These are phyloP conservation scores for Globisporangium apiculatum DNA, from an alignment of 352 stramenopile species.

Conservation along the genomic window DNA sequence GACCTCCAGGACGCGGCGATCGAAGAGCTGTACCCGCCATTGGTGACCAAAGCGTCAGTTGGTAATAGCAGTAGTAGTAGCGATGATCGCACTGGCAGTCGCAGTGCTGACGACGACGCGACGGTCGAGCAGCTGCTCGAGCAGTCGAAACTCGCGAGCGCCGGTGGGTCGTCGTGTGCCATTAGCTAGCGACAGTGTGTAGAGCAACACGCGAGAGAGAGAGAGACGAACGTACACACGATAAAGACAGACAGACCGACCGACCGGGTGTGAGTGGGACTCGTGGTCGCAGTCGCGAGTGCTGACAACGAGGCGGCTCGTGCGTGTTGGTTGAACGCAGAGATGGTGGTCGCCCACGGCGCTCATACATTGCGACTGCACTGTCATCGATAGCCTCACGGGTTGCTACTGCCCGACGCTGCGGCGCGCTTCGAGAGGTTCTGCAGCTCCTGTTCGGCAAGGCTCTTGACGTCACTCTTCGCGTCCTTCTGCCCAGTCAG, in stretches of 20 bases:
- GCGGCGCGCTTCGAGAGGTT: slow-evolving; percentile 33
- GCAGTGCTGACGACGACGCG: slow-evolving; percentile 17
- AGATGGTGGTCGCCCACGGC: too few relatives aligned
- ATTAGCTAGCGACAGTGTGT: slow-evolving; percentile 30
- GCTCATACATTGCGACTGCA: too few relatives aligned
- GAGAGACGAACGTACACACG: too few relatives aligned
- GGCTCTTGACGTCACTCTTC: slow-evolving; percentile 46
- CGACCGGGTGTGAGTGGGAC: too few relatives aligned
- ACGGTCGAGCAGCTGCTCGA: slow-evolving; percentile 67
- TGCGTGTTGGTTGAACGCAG: too few relatives aligned
- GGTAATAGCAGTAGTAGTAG: too few relatives aligned
- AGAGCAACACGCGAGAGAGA: too few relatives aligned
- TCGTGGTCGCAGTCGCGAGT: too few relatives aligned
- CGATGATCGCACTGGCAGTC: neutral
- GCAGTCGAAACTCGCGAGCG: slow-evolving; percentile 50
- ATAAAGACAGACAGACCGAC: too few relatives aligned
- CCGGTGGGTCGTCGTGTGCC: slow-evolving; percentile 32
- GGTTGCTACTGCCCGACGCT: slow-evolving; percentile 6
- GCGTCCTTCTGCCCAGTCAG: slow-evolving; percentile 38
- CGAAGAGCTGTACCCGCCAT: slow-evolving; percentile 71
- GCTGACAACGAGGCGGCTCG: too few relatives aligned
- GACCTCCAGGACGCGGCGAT: slow-evolving; percentile 61
- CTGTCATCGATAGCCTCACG: neutral
- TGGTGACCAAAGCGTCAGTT: slow-evolving; percentile 17
- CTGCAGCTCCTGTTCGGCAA: slow-evolving; percentile 50